Evolutionary conservation across 2,329 filamentous ascomycete species (phyloP).

Genomic region (Fusarium tjaetaba): DNA sequence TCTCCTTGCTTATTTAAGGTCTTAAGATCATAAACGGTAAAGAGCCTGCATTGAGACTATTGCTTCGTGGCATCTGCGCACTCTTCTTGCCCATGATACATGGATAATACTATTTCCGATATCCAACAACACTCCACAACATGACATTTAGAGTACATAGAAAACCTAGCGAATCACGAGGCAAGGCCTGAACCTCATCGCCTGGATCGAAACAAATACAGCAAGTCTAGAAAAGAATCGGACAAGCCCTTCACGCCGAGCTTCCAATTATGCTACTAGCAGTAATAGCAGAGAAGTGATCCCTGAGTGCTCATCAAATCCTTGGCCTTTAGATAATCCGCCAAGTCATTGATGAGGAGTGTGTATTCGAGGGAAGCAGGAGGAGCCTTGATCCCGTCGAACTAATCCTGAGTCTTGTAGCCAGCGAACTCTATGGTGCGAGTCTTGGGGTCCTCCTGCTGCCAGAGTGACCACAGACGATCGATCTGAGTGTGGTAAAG

Average conservation of each 20-base stretch:
- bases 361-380: background rate
- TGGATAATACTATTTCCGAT: too few relatives aligned
- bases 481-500: fast-evolving
- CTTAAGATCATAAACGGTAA: too few relatives aligned
- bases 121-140: background rate
- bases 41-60: too few relatives aligned
- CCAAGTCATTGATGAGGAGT: background rate
- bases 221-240: background rate
- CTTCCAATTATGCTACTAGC: fast-evolving
- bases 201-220: background rate
- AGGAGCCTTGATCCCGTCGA: background rate
- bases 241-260: fast-evolving
- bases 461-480: background rate
- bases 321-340: background rate
- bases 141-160: fast-evolving
- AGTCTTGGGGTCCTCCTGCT: background rate
- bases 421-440: background rate
- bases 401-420: background rate
- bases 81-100: too few relatives aligned
- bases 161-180: too few relatives aligned
- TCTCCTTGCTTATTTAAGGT: too few relatives aligned
- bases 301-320: background rate
- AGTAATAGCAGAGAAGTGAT: background rate
- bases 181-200: too few relatives aligned
- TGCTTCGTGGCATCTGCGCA: too few relatives aligned